Conservation (phyloP, 495 filamentous ascomycete species). For the Clavariopsis aquatica region DNA sequence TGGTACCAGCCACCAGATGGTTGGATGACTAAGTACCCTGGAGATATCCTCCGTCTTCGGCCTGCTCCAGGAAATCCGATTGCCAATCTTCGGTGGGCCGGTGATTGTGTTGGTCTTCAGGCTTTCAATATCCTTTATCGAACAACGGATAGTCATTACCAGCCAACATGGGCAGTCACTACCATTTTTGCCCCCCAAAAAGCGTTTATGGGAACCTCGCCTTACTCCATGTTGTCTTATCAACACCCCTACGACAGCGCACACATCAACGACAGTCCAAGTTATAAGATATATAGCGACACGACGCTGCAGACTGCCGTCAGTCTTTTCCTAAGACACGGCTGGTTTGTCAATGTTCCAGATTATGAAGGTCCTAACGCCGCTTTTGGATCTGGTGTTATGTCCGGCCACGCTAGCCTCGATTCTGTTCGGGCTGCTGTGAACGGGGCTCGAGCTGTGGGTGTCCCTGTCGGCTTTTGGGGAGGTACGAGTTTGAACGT, state of each 20-base stretch:
- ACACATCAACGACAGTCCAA: slow-evolving; percentile 42
- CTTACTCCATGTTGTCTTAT: slow-evolving; percentile 47
- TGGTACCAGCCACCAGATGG: background rate
- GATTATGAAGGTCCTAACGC: slow-evolving; percentile 17
- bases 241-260: slow-evolving; percentile 51
- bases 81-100: background rate
- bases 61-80: slow-evolving; percentile 1
- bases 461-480: background rate
- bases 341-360: slow-evolving; percentile 15
- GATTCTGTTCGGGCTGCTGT: slow-evolving; percentile 13
- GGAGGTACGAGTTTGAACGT: background rate
- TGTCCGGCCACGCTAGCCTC: slow-evolving; percentile 18
- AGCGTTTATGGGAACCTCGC: slow-evolving; percentile 5
- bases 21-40: background rate
- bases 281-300: slow-evolving; percentile 21
- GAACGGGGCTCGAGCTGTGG: background rate
- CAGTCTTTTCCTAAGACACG: background rate
- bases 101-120: background rate
- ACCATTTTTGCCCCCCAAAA: slow-evolving; percentile 51
- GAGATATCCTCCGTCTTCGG: background rate
- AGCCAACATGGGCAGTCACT: slow-evolving; percentile 52
- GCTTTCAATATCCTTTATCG: slow-evolving; percentile 55
- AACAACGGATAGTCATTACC: slow-evolving; percentile 50
- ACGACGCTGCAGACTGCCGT: background rate
- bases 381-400: slow-evolving; percentile 3